Percentiles rank a stretch among this genome's conserved stretches.
Evolutionary conservation across 306 rosid species (phyloP).

Genomic region (Quercus cerris): DNA sequence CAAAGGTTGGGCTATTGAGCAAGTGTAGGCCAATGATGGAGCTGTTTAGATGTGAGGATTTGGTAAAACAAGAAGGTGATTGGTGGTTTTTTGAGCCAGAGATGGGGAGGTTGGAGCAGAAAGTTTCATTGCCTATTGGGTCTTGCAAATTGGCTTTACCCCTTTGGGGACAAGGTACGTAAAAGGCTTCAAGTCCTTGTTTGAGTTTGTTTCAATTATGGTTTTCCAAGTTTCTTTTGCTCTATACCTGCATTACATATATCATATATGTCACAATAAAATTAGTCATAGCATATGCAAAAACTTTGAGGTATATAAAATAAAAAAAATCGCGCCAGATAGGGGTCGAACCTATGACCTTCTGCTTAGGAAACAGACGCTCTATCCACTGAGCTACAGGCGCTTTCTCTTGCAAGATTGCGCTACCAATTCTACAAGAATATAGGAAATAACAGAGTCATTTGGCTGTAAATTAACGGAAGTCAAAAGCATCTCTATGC

Average conservation of each 20-base stretch:
- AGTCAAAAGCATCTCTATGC: neutral
- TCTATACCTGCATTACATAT: neutral
- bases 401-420: neutral
- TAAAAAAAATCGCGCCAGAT: conserved; percentile 32
- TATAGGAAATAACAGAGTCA: neutral
- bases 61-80: conserved; percentile 58
- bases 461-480: neutral
- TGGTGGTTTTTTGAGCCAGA: conserved; percentile 84
- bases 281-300: neutral
- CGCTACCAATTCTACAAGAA: neutral
- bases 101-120: conserved; percentile 52
- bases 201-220: neutral
- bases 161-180: conserved; percentile 92
- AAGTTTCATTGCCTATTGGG: conserved; percentile 75
- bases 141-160: conserved; percentile 85
- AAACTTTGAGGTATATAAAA: neutral
- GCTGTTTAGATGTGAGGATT: conserved; percentile 66
- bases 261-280: neutral
- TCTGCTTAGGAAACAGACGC: conserved; percentile 79
- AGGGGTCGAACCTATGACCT: conserved; percentile 66
- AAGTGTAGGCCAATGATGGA: conserved; percentile 91
- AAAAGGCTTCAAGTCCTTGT: neutral
- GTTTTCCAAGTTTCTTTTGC: neutral
- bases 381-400: conserved; percentile 79
- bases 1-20: conserved; percentile 66